Evolutionary conservation across 2,329 filamentous ascomycete genomes (phyloP).

Genomic region (Xylariaceae sp.): DNA sequence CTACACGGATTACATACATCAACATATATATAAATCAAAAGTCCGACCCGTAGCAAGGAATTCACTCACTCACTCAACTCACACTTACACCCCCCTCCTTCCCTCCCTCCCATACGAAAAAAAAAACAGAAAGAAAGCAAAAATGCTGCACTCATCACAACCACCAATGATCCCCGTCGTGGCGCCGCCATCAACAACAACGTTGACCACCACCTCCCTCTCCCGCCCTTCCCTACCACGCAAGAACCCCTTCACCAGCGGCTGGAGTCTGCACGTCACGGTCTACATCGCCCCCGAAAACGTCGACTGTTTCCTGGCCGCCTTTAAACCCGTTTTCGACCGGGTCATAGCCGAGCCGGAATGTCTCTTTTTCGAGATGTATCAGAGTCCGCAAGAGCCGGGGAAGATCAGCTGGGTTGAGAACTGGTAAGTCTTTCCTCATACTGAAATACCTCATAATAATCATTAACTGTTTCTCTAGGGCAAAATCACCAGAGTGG

Average conservation of each 20-base stretch:
- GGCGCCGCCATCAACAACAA: slow-evolving; percentile 7
- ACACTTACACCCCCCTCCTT: not conserved
- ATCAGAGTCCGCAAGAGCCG: slow-evolving; percentile 33
- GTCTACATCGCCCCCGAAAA: slow-evolving; percentile 28
- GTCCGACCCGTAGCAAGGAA: not conserved
- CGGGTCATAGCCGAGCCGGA: slow-evolving; percentile 39
- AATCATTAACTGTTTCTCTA: slow-evolving; percentile 3
- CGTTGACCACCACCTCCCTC: slow-evolving; percentile 5
- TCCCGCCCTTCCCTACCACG: slow-evolving; percentile 7
- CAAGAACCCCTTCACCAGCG: slow-evolving; percentile 14
- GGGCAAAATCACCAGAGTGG: slow-evolving; percentile 30
- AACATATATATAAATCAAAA: not conserved
- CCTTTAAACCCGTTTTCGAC: slow-evolving; percentile 37
- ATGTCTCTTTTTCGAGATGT: slow-evolving; percentile 42
- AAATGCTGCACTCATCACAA: slow-evolving; percentile 20
- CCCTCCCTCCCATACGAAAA: not conserved
- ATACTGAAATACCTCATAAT: not conserved
- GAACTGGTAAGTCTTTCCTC: slow-evolving; percentile 33
- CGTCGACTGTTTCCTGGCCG: slow-evolving; percentile 24
- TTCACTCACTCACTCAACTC: too few relatives aligned
- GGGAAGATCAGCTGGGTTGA: slow-evolving; percentile 38
- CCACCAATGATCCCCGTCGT: slow-evolving; percentile 5
- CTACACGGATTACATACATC: not conserved
- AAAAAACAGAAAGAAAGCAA: too few relatives aligned
- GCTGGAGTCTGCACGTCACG: slow-evolving; percentile 28